Conservation (phyloP, 2,329 filamentous ascomycete genomes). For the Cercospora nicotianae region DNA sequence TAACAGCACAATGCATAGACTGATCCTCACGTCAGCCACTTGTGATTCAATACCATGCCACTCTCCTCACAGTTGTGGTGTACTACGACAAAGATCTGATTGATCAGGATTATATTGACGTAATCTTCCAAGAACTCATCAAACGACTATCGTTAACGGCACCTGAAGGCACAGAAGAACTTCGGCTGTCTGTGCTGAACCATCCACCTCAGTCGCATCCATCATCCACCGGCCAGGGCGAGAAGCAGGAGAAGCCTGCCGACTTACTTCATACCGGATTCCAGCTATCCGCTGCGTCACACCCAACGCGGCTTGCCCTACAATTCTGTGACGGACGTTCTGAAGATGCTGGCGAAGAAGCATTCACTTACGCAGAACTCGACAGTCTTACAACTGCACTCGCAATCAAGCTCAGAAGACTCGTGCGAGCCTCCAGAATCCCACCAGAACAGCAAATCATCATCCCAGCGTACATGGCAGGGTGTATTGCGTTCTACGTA, state of each 20-base stretch:
- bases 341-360: constrained; percentile 1
- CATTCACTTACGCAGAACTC: constrained; percentile 19
- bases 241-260: neutral
- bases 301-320: constrained; percentile 11
- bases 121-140: constrained; percentile 10
- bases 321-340: constrained; percentile 10
- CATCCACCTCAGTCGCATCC: constrained; percentile 16
- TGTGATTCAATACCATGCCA: constrained; percentile 20
- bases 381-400: constrained; percentile 18
- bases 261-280: constrained; percentile 19
- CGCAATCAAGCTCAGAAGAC: constrained; percentile 6
- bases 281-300: constrained; percentile 10
- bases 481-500: constrained; percentile 19
- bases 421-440: neutral
- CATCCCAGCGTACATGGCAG: constrained; percentile 21
- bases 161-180: neutral
- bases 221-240: constrained; percentile 1
- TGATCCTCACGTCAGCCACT: constrained; percentile 16
- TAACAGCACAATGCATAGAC: neutral
- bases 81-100: constrained; percentile 12
- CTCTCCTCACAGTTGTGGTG: constrained; percentile 10
- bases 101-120: constrained; percentile 12
- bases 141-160: constrained; percentile 6
- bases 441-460: neutral
- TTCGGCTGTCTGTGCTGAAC: constrained; percentile 16